phyloP scores from a whole-genome alignment of 2,329 filamentous ascomycete species.

The Neofusicoccum umdonicola region DNA sequence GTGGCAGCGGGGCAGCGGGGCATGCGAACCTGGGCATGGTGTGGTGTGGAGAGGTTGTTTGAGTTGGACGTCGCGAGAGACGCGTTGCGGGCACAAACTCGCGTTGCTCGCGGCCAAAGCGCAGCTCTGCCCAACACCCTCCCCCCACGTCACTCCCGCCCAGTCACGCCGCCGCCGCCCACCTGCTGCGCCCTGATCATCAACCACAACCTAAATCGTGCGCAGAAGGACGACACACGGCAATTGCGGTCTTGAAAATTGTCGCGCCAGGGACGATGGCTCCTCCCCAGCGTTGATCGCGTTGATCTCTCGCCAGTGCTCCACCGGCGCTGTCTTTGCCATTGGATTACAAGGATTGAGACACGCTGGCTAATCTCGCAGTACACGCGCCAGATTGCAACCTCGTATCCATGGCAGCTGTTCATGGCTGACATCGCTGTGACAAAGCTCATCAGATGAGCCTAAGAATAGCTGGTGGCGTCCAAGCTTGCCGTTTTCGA shows the following conservation, averaged over 20 bases:
- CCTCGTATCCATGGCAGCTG: not conserved
- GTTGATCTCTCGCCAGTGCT: not conserved
- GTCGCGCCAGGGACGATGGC: not conserved
- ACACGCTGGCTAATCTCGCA: not conserved
- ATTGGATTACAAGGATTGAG: not conserved
- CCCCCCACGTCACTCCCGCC: conserved; percentile 7
- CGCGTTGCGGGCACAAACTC: conserved; percentile 13
- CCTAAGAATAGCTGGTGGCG: conserved; percentile 5
- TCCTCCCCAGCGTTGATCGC: not conserved
- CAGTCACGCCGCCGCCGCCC: not conserved
- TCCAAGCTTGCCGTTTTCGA: not conserved
- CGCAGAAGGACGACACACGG: not conserved
- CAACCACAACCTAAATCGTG: not conserved
- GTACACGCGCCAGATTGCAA: not conserved
- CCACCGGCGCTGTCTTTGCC: not conserved
- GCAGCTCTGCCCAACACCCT: not conserved
- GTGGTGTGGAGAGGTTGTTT: conserved; percentile 19
- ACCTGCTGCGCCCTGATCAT: not conserved
- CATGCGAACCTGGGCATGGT: conserved; percentile 37
- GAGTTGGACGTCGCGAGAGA: conserved; percentile 4
- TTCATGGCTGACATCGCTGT: not conserved
- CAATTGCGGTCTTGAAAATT: not conserved
- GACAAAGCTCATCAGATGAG: not conserved
- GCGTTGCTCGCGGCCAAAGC: conserved; percentile 8
- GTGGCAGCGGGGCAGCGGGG: not conserved